A percentile compares a stretch with the other conserved stretches of the same genome.
Evolutionary conservation across 148 eudicot genomes (phyloP).

Genomic region (Camellia japonica): DNA sequence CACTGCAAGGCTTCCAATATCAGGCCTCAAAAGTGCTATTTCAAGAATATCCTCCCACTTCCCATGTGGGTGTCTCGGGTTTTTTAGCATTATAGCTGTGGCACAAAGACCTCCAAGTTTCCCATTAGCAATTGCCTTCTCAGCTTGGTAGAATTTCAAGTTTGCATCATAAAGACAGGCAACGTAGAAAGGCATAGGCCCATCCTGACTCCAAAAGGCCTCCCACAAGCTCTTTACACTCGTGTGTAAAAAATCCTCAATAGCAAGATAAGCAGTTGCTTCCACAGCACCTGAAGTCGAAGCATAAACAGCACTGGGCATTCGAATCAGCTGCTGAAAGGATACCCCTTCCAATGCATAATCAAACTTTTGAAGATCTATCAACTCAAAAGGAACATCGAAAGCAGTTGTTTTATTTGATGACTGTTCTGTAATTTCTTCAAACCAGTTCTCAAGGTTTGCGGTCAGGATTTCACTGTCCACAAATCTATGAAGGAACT

Average conservation of each 20-base stretch:
- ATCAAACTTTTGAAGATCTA: slow-evolving; percentile 90
- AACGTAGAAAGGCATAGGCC: slow-evolving; percentile 61
- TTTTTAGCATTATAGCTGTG: slow-evolving; percentile 68
- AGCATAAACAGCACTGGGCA: slow-evolving; percentile 86
- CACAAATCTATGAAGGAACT: slow-evolving; percentile 74
- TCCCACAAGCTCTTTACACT: slow-evolving; percentile 88
- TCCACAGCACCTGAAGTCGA: slow-evolving; percentile 75
- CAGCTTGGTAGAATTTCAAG: slow-evolving; percentile 84
- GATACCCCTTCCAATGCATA: slow-evolving; percentile 87
- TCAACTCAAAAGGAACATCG: slow-evolving; percentile 83
- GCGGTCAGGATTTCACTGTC: slow-evolving; percentile 56
- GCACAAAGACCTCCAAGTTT: slow-evolving; percentile 78
- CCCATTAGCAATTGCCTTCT: slow-evolving; percentile 74
- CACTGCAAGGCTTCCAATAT: slow-evolving; percentile 49
- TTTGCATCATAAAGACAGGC: slow-evolving; percentile 58
- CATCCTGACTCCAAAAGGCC: slow-evolving; percentile 81
- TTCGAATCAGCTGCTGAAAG: slow-evolving; percentile 89
- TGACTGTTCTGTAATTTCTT: slow-evolving; percentile 47
- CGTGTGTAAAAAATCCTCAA: slow-evolving; percentile 91
- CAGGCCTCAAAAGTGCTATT: slow-evolving; percentile 69
- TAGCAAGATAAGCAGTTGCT: slow-evolving; percentile 67
- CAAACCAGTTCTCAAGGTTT: slow-evolving; percentile 70
- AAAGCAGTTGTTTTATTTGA: slow-evolving; percentile 34
- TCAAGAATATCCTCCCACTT: slow-evolving; percentile 91
- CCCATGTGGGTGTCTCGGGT: slow-evolving; percentile 86